A percentile compares a stretch with the other conserved stretches of the same genome.
These are phyloP conservation scores for Passalora sequoiae DNA, from an alignment of 2,329 filamentous ascomycete genomes.

Conservation along the genomic window DNA sequence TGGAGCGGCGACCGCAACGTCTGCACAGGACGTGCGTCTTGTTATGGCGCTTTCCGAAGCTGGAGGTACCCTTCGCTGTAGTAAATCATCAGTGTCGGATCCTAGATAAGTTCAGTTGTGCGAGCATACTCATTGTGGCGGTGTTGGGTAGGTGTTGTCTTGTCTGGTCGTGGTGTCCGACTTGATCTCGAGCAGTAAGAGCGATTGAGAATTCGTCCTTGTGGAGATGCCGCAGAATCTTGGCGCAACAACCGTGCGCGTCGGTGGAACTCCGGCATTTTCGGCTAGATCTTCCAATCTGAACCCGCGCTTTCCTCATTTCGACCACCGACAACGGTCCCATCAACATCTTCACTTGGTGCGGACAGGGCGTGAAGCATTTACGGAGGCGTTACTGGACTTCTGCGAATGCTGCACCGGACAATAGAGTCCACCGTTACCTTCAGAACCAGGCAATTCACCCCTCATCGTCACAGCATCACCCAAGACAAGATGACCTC, in stretches of 20 bases:
- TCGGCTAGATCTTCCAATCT: no score
- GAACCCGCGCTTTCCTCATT: not conserved
- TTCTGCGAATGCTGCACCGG: not conserved
- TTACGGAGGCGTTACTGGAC: constrained; percentile 1
- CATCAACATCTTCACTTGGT: not conserved
- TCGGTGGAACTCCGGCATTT: no score
- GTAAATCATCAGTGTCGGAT: constrained; percentile 37
- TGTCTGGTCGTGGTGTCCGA: constrained; percentile 1
- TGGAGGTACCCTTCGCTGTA: constrained; percentile 66
- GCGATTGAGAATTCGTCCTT: not conserved
- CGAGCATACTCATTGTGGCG: constrained; percentile 30
- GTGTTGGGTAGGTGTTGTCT: constrained; percentile 13
- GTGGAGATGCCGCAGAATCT: no score
- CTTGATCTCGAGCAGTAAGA: no score
- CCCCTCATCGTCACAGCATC: not conserved
- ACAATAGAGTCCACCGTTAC: not conserved
- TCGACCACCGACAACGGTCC: not conserved
- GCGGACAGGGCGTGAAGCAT: not conserved
- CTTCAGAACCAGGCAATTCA: not conserved
- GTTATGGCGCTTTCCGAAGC: constrained; percentile 82
- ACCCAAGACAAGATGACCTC: constrained; percentile 10
- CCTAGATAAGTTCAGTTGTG: constrained; percentile 11
- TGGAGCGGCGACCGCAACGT: constrained; percentile 96
- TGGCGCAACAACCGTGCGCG: no score
- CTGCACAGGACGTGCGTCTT: constrained; percentile 98